These are phyloP conservation scores for Calonectria montana DNA, from an alignment of 2,329 filamentous ascomycete species.

Conservation along the genomic window DNA sequence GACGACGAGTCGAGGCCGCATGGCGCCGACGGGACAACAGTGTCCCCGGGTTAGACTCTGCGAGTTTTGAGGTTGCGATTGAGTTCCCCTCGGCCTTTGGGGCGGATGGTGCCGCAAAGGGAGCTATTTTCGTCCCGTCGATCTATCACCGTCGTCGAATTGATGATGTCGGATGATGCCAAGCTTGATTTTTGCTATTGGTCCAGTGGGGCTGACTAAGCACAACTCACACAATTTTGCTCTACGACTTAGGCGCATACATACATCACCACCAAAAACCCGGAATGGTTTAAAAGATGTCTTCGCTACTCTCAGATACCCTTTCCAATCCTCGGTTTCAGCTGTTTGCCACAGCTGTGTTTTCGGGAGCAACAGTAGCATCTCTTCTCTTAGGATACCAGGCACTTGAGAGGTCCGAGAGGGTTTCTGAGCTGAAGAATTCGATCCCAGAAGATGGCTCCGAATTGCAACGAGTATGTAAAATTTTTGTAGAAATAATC, in stretches of 20 bases:
- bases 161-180: not conserved
- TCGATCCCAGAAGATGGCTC: slow-evolving; percentile 61
- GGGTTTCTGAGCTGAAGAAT: slow-evolving; percentile 67
- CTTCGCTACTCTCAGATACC: slow-evolving; percentile 57
- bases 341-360: slow-evolving; percentile 76
- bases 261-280: slow-evolving; percentile 26
- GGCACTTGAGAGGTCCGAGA: slow-evolving; percentile 65
- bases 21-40: slow-evolving; percentile 31
- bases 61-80: not conserved
- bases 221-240: not conserved
- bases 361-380: slow-evolving; percentile 71
- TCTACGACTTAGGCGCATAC: not conserved
- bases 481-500: not conserved
- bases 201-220: slow-evolving; percentile 36
- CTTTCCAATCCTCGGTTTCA: slow-evolving; percentile 65
- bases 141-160: not conserved
- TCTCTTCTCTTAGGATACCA: slow-evolving; percentile 73
- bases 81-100: not conserved
- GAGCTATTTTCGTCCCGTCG: not conserved
- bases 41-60: not conserved
- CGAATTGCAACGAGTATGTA: slow-evolving; percentile 34
- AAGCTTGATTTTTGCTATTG: not conserved
- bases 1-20: slow-evolving; percentile 55
- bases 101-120: not conserved
- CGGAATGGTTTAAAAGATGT: slow-evolving; percentile 48